Evolutionary conservation across 129 eudicot genomes (phyloP), one percentile per base, ranked within the genome.

Genomic region (Smallanthus sonchifolius): DNA sequence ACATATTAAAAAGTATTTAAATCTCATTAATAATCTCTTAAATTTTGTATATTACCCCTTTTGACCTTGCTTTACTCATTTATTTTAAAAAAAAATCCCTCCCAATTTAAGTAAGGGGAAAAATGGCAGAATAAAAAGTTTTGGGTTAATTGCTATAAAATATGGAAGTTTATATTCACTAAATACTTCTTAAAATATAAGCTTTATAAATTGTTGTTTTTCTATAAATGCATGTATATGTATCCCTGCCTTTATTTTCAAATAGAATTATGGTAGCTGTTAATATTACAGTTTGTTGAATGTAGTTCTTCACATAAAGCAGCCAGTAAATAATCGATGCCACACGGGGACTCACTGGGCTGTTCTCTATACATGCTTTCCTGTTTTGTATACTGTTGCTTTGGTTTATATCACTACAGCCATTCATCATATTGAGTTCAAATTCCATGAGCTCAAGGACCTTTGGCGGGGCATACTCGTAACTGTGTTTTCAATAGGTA

Each of bases 391-490:
- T 69, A 84, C 89, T 62, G 84, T 78, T 68, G 87, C 79, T 80
- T 84, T 92, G 85, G 77, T 89, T 64, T 83, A 76, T 70, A 75
- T 87, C 69, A 85, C 97, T 37, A 80, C 84, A 70, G 91, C 94
- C 67, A 81, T 92, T 79, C 97, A 75, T 66, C 97, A 89, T 76
- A 79, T 89, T 51, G 97, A 92, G 76, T 92, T 92, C 83, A 83
- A 89, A 78, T 92, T 92, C 55, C 82, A 92, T 47, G 97, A 92
- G 80, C 96, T 92, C 77, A 92, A 92, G 81, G 97, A 87, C 78
- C 97, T 92, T 13, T 92, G 97, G 97, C 85, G 94, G 54, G 96
- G 88, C 61, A 90, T 92, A 77, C 81, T 89, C 7, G 86, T 89
- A 69, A 85, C 97, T 9, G 36, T 81, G 35, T 77, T 79, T 74